Conservation (phyloP, 495 filamentous ascomycete species). For the Achaetomiella virescens region DNA sequence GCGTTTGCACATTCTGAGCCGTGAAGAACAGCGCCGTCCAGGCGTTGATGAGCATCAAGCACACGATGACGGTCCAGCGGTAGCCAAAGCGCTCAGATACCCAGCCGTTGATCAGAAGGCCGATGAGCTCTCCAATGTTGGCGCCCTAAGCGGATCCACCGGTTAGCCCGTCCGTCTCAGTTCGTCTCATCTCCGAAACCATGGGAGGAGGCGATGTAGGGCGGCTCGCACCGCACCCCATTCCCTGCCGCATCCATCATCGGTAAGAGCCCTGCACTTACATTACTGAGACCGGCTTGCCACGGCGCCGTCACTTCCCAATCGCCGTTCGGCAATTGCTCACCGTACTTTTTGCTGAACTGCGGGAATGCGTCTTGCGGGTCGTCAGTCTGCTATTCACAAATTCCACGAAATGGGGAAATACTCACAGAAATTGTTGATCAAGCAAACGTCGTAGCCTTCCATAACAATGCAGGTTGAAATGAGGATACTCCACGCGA, state of each 20-base stretch:
- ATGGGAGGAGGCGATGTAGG: not conserved
- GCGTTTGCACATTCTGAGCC: conserved; percentile 58
- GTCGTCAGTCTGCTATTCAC: not conserved
- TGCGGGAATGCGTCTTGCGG: conserved; percentile 44
- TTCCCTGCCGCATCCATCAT: not conserved
- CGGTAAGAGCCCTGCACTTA: conserved; percentile 19
- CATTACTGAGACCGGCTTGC: conserved; percentile 74
- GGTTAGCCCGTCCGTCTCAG: not conserved
- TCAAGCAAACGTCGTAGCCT: conserved; percentile 55
- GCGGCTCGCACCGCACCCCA: not conserved
- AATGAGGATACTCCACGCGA: conserved; percentile 55
- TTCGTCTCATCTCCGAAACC: conserved; percentile 1
- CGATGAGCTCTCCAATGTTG: conserved; percentile 63
- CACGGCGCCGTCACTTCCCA: conserved; percentile 68
- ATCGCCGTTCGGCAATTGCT: conserved; percentile 44
- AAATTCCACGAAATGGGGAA: not conserved
- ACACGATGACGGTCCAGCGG: conserved; percentile 62
- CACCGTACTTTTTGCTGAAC: conserved; percentile 68
- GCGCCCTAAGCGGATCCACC: conserved; percentile 21
- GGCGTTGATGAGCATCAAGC: conserved; percentile 56
- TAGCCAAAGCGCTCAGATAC: conserved; percentile 73
- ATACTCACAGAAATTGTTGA: conserved; percentile 50
- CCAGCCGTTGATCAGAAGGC: conserved; percentile 69
- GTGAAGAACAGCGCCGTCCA: conserved; percentile 76
- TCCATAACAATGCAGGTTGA: conserved; percentile 61